A percentile compares a stretch with the other conserved stretches of the same genome.
phyloP scores from a whole-genome alignment of 495 filamentous ascomycete genomes.

The Letharia lupina region DNA sequence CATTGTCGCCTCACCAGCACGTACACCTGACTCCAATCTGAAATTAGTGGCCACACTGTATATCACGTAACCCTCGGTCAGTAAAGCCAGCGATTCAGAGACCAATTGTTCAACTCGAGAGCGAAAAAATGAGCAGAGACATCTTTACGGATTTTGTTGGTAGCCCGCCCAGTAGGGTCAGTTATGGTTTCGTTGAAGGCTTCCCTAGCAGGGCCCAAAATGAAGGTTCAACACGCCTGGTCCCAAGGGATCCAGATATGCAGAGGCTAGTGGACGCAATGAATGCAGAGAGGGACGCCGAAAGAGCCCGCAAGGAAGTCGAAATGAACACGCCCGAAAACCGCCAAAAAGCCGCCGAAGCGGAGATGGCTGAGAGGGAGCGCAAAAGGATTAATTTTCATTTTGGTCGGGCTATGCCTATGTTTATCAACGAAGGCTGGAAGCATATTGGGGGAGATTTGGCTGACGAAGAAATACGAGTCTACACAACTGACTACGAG shows the following conservation, averaged over 20 bases:
- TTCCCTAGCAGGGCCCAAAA: not conserved
- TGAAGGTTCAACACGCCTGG: not conserved
- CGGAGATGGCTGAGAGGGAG: not conserved
- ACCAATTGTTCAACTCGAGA: not conserved
- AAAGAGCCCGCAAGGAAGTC: not conserved
- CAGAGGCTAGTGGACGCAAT: not conserved
- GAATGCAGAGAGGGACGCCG: not conserved
- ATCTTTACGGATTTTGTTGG: not conserved
- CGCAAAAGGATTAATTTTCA: not conserved
- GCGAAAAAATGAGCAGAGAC: not conserved
- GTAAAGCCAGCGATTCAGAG: not conserved
- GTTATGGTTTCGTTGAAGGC: not conserved
- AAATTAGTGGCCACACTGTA: not conserved
- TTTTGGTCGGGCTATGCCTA: not conserved
- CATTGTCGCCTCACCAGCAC: not conserved
- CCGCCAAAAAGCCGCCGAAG: not conserved
- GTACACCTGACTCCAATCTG: not conserved
- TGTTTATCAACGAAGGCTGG: not conserved
- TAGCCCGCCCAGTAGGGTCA: not conserved
- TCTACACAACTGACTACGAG: not conserved
- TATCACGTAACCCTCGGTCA: not conserved
- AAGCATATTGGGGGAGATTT: not conserved
- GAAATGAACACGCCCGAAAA: constrained; percentile 1
- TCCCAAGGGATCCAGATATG: not conserved
- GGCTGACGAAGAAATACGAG: not conserved